Evolutionary conservation across 345 rosid species (phyloP), one percentile per base, ranked within the genome.

Genomic region (Rhodamnia argentea): DNA sequence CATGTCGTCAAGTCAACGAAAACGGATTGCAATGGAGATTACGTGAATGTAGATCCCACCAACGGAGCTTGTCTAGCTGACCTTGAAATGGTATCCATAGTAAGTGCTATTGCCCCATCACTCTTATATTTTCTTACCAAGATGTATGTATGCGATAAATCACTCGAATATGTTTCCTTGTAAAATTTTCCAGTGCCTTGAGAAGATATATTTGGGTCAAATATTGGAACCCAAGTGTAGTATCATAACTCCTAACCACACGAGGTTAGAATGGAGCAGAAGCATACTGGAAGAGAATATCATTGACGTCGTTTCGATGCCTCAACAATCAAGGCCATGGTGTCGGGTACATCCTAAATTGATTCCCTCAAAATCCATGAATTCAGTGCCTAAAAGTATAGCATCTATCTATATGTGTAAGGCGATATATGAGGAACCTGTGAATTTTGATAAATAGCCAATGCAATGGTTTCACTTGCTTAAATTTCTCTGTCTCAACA

Each of bases 11-110:
- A 88, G 91, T 82, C 89, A 9, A 75, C 83, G 11, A 84, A 56
- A 83, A 57, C 0, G 6, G 78, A 82, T 55, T 90, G 91, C 88
- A 82, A 84, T 15, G 91, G 90, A 6, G 89, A 86, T 40, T 88
- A 86, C 23, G 20, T 60, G 12, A 55, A 88, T 52, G 54, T 85
- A 16, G 85, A 86, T 85, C 85, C 55, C 6, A 86, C 85, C 64
- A 84, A 86, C 1, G 40, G 62, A 52, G 62, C 64, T 15, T 90
- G 90, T 47, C 76, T 83, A 54, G 10, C 24, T 22, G 87, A 83
- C 55, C 83, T 88, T 37, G 50, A 52, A 51, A 76, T 29, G 42
- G 57, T 88, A 76, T 29, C 85, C 4, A 40, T 14, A 32, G 91
- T 88, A 60, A 59, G 85, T 82, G 18, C 8, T 4, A 40, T 70